A percentile compares a stretch with the other conserved stretches of the same genome.
Evolutionary conservation across 495 filamentous ascomycete genomes (phyloP).

Genomic region (Hapsidospora chrysogenum): DNA sequence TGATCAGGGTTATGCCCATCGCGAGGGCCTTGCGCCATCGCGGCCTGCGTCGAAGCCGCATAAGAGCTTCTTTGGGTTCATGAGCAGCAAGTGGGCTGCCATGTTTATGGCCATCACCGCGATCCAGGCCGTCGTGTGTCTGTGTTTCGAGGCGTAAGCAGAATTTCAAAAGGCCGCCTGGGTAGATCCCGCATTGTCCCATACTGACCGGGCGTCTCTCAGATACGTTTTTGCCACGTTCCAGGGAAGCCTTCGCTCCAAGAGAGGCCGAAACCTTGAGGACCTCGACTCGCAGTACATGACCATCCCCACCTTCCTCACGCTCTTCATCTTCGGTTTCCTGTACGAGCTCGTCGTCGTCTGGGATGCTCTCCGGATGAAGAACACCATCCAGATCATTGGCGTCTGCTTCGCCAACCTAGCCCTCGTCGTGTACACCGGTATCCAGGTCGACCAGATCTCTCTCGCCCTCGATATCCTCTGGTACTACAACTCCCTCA

Average conservation of each 20-base stretch:
- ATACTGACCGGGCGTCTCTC: conserved; percentile 5
- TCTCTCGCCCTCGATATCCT: conserved; percentile 45
- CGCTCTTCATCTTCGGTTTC: conserved; percentile 95
- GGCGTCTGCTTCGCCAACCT: conserved; percentile 85
- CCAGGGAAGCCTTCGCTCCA: conserved; percentile 33
- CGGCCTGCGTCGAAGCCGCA: neutral
- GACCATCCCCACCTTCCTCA: conserved; percentile 77
- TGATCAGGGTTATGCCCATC: no score
- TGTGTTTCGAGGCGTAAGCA: conserved; percentile 84
- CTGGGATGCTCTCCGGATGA: conserved; percentile 82
- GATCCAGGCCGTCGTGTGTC: conserved; percentile 58
- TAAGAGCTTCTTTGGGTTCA: conserved; percentile 41
- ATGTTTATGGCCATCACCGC: conserved; percentile 58
- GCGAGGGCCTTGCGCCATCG: no score
- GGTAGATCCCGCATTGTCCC: no score
- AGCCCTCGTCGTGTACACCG: conserved; percentile 78
- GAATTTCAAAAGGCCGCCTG: no score
- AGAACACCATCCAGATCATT: conserved; percentile 98
- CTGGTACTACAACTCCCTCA: conserved; percentile 10
- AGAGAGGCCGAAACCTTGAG: conserved; percentile 1
- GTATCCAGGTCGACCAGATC: conserved; percentile 84
- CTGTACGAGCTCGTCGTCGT: conserved; percentile 78
- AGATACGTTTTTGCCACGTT: conserved; percentile 63
- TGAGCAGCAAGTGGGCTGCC: conserved; percentile 78
- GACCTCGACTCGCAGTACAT: conserved; percentile 30